A percentile compares a stretch with the other conserved stretches of the same genome.
Evolutionary conservation across 2,329 filamentous ascomycete genomes (phyloP).

Genomic region (Exutisphaerella laricina): DNA sequence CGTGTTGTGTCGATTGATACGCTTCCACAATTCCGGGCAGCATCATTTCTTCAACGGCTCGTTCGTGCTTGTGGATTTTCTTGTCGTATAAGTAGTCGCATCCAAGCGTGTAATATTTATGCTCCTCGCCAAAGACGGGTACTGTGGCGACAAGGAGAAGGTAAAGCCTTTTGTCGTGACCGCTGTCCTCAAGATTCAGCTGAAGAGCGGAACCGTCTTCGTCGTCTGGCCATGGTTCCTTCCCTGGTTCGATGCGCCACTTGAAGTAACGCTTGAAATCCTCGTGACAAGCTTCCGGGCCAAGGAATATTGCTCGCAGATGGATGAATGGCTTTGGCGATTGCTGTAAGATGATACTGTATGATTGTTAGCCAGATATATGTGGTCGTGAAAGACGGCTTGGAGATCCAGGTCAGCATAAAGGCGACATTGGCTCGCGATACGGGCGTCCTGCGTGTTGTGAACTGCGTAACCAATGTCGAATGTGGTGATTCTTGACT

Average conservation of each 20-base stretch:
- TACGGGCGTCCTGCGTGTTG: too few relatives aligned
- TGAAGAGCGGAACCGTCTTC: constrained; percentile 7
- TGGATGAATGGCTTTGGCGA: constrained; percentile 14
- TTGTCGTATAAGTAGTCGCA: constrained; percentile 47
- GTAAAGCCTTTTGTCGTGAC: constrained; percentile 39
- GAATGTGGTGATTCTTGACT: constrained; percentile 49
- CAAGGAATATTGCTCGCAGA: constrained; percentile 36
- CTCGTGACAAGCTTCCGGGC: constrained; percentile 32
- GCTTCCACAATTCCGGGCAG: too few relatives aligned
- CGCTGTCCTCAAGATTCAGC: constrained; percentile 21
- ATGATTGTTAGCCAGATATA: too few relatives aligned
- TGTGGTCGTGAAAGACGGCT: too few relatives aligned
- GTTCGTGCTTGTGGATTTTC: constrained; percentile 25
- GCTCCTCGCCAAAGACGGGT: constrained; percentile 26
- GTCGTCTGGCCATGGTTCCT: constrained; percentile 1
- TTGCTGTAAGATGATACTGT: too few relatives aligned
- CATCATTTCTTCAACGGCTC: constrained; percentile 34
- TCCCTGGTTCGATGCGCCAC: not conserved
- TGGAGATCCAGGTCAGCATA: too few relatives aligned
- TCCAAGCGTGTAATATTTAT: constrained; percentile 42
- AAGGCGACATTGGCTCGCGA: too few relatives aligned
- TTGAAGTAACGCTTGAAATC: constrained; percentile 17
- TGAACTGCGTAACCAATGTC: too few relatives aligned
- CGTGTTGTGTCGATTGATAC: too few relatives aligned
- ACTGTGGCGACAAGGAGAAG: constrained; percentile 51